Percentiles rank a stretch among this genome's conserved stretches.
Evolutionary conservation across 768 basidiomycete genomes (phyloP).

Genomic region (Leccinum truebloodii): DNA sequence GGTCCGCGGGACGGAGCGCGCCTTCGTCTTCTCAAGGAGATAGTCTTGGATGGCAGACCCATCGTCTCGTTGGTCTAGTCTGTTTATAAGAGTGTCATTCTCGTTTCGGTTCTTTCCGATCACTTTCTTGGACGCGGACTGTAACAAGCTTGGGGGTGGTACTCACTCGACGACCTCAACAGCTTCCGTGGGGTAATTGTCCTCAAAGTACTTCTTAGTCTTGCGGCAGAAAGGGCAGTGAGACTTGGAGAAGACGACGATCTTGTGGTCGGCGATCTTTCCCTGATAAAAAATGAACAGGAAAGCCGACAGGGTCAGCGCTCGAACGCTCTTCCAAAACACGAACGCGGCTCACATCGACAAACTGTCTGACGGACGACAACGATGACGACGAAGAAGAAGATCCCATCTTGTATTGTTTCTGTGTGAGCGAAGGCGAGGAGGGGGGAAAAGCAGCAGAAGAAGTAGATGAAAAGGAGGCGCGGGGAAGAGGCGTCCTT

Average conservation of each 20-base stretch:
- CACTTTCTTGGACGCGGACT: not conserved
- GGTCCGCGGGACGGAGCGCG: conserved; percentile 74
- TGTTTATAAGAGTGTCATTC: not conserved
- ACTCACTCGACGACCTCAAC: conserved; percentile 51
- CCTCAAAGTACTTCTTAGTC: conserved; percentile 49
- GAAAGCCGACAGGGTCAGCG: conserved; percentile 38
- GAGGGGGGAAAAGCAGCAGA: conserved; percentile 27
- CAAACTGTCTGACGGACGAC: conserved; percentile 34
- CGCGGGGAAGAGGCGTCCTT: conserved; percentile 6
- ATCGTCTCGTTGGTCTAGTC: conserved; percentile 61
- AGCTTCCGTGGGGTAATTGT: conserved; percentile 39
- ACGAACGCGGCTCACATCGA: conserved; percentile 39
- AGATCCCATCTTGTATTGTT: conserved; percentile 11
- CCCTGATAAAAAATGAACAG: conserved; percentile 36
- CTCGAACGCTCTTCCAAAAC: not conserved
- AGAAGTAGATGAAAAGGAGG: not conserved
- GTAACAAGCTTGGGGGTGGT: not conserved
- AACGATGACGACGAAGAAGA: conserved; percentile 10
- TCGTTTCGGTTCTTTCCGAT: not conserved
- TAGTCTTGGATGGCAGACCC: conserved; percentile 67
- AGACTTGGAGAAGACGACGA: conserved; percentile 62
- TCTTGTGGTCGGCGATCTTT: conserved; percentile 49
- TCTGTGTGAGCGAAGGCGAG: conserved; percentile 25
- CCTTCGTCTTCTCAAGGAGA: conserved; percentile 60
- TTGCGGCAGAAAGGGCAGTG: conserved; percentile 53